Evolutionary conservation across 2,329 filamentous ascomycete genomes (phyloP), one percentile per base, ranked within the genome.

Genomic region (Verticillium albo-atrum): DNA sequence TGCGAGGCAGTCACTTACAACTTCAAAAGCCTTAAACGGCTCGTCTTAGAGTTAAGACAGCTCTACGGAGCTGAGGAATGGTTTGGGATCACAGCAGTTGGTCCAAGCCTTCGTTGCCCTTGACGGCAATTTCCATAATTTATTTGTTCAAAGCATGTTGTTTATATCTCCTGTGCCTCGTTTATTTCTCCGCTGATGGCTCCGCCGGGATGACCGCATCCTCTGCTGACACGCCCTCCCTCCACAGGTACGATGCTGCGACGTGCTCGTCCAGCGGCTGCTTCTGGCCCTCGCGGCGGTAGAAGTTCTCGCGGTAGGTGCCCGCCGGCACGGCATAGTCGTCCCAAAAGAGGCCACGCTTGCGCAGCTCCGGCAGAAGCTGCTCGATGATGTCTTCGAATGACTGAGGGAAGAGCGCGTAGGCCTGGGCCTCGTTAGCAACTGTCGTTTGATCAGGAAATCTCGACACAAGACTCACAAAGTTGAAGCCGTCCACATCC

Each of bases 401-500:
- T 0, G 85, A 86, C 59, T 84, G 81, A 0, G 87, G 88, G 66
- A 87, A 87, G n/a, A 89, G 73, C 0, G 85, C 83, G 63, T 90
- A 89, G 1, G 84, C 84, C 79, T 81, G 55, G 17, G 14, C 42
- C n/a, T 23, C 9, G 60, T 61, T 42, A 61, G 54, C n/a, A 10
- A 20, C 25, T 28, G 7, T 28, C 27, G 20, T 15, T 23, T 12
- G 17, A 12, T 47, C n/a, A 2, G 4, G n/a, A 12, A 12, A 37
- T 37, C 15, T n/a, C n/a, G n/a, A n/a, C n/a, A n/a, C 35, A 15
- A 14, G 6, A 3, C 6, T 75, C 69, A 87, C 87, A 69, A 91
- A 81, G 68, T 92, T 92, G 72, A 92, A 92, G 0, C 89, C 89
- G 67, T 91, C 89, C 1, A 91, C 82, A 64, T 90, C 89, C 0